Evolutionary conservation across 2,329 filamentous ascomycete genomes (phyloP), one percentile per base, ranked within the genome.

Genomic region (Rugonectria rugulosa): DNA sequence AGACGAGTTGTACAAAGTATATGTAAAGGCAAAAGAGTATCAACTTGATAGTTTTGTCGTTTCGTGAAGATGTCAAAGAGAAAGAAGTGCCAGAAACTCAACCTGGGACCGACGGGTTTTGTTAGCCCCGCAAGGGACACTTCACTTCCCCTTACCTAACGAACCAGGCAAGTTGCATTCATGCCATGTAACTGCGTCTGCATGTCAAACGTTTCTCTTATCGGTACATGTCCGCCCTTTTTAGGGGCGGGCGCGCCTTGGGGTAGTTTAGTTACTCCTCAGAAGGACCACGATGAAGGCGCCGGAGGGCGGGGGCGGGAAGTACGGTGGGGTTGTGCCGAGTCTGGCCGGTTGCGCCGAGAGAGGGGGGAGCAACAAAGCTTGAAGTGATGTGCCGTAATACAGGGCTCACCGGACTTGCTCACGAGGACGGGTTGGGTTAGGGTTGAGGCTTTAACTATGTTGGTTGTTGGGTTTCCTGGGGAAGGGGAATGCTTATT

Each of bases 91-190:
- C 26, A 43, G 34, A 55, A 26, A 29, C 17, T n/a, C 29, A 47
- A 53, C 37, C 31, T 38, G 29, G 31, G 17, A 20, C 31, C 8
- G 19, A 7, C 19, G 31, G 53, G 53, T 56, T 56, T 56, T 56
- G 53, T 56, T 47, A 19, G 21, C 53, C 46, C 46, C 41, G 27
- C 34, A 48, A 27, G 45, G 41, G n/a, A n/a, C n/a, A n/a, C n/a
- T n/a, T 17, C 27, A 26, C 37, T 15, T 24, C 17, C 20, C 7
- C 7, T 42, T 29, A 27, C 20, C 38, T 27, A 42, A 27, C 21
- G 4, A 41, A 41, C 5, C 29, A 32, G 6, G 7, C 27, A 10
- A n/a, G n/a, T n/a, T n/a, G n/a, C 9, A 15, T 12, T 5, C 10
- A 12, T 12, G 6, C 26, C 11, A 27, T 27, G 26, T 27, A 27